These are phyloP conservation scores for Eucalyptus melliodora DNA, from an alignment of 345 rosid species.

Conservation along the genomic window DNA sequence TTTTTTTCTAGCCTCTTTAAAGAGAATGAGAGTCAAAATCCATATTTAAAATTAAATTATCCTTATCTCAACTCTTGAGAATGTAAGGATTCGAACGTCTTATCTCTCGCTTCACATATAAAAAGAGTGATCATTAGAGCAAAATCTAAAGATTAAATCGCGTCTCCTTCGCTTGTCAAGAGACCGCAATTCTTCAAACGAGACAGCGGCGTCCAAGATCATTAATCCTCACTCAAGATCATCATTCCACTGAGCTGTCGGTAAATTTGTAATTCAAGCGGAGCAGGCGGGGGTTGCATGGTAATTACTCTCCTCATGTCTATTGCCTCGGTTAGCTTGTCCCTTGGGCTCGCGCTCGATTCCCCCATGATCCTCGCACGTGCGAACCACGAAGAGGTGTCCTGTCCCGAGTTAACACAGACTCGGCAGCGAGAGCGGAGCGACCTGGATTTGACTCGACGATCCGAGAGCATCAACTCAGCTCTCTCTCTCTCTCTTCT, in stretches of 20 bases:
- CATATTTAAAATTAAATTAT: fast-evolving
- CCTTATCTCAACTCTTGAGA: fast-evolving
- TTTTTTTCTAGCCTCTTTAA: fast-evolving
- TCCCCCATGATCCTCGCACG: neutral
- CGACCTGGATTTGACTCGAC: neutral
- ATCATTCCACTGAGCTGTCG: neutral
- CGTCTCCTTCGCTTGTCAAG: neutral
- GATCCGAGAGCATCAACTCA: neutral
- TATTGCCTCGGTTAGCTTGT: neutral
- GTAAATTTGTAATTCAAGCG: neutral
- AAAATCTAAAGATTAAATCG: too few species aligned
- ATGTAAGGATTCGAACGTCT: fast-evolving
- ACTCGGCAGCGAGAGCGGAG: neutral
- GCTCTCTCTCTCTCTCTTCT: neutral
- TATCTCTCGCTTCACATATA: fast-evolving
- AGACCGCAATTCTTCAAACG: neutral
- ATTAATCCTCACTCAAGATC: neutral
- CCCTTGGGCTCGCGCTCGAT: neutral
- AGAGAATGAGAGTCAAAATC: fast-evolving
- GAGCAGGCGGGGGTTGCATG: neutral
- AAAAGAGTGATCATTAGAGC: too few species aligned
- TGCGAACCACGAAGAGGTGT: neutral
- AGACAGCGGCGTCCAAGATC: neutral
- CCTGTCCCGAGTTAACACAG: neutral
- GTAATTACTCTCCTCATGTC: neutral